Evolutionary conservation across 164 flowering plant species (phyloP), one percentile per base, ranked within the genome.

Genomic region (Brasenia schreberi): DNA sequence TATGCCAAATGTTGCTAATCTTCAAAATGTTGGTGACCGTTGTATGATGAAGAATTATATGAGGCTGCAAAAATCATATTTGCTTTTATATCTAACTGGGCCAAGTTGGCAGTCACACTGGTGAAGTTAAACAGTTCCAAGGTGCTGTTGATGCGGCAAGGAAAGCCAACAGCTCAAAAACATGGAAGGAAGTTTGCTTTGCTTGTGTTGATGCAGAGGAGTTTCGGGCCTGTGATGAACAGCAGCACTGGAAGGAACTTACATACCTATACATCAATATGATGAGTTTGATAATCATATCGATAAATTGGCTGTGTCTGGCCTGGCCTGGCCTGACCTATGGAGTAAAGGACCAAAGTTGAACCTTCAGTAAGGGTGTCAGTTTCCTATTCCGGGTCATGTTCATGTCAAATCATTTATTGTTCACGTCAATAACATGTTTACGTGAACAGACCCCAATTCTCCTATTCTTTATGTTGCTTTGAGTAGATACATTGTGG

Each of bases 141-240:
- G 92, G 99, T 66, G 99, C 99, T 67, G 99, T 94, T 70, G 99
- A 94, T 83, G 99, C 99, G 23, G 99, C 99, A 69, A 71, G 99
- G 5, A 94, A 94, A 78, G 99, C 99, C 16, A 94, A 91, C 77
- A 94, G 97, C 68, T 78, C 99, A 33, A 94, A 94, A 80, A 94
- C 99, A 68, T 91, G 97, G 99, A 94, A 94, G 74, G 96, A 88
- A 77, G 96, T 94, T 49, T 94, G 99, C 77, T 94, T 94, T 85
- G 99, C 99, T 66, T 94, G 99, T 83, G 99, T 94, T 68, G 97
- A 91, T 83, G 97, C 96, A 7, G 99, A 94, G 79, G 99, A 94
- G 78, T 94, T 95, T 18, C 72, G 97, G 65, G 99, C 96, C 43
- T 92, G 97, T 74, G 97, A 95, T 77, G 99, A 95, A 65, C 97